phyloP scores from a whole-genome alignment of 78 protist genomes.

The Pigoraptor vietnamica region DNA sequence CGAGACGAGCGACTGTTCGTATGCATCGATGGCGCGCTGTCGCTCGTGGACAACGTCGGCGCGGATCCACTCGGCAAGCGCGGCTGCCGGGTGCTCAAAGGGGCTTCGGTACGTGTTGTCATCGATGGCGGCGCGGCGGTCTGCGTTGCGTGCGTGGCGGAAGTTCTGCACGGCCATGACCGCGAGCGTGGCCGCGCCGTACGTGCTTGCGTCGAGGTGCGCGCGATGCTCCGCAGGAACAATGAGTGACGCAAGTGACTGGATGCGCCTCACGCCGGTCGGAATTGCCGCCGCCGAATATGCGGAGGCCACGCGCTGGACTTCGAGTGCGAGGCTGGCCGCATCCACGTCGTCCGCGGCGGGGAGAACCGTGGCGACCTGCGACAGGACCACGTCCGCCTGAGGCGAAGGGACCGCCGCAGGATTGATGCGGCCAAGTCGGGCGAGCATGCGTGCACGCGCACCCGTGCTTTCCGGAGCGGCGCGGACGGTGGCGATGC shows the following conservation, averaged over 20 bases:
- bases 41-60: not conserved
- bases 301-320: too few species aligned
- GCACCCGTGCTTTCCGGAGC: too few species aligned
- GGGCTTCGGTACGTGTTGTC: not conserved
- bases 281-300: too few species aligned
- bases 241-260: not conserved
- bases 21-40: not conserved
- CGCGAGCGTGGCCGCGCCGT: not conserved
- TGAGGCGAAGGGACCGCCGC: too few species aligned
- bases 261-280: not conserved
- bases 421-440: too few species aligned
- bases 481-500: too few species aligned
- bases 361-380: too few species aligned
- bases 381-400: too few species aligned
- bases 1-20: not conserved
- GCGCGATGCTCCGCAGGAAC: not conserved
- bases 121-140: not conserved
- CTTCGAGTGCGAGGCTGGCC: too few species aligned
- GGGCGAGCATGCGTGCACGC: too few species aligned
- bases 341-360: too few species aligned
- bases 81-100: not conserved
- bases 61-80: not conserved
- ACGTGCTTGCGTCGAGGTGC: not conserved
- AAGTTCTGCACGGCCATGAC: not conserved
- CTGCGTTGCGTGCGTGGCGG: not conserved